These are phyloP conservation scores for Leersia perrieri DNA, from an alignment of 176 grass and related monocot genomes.

Conservation along the genomic window DNA sequence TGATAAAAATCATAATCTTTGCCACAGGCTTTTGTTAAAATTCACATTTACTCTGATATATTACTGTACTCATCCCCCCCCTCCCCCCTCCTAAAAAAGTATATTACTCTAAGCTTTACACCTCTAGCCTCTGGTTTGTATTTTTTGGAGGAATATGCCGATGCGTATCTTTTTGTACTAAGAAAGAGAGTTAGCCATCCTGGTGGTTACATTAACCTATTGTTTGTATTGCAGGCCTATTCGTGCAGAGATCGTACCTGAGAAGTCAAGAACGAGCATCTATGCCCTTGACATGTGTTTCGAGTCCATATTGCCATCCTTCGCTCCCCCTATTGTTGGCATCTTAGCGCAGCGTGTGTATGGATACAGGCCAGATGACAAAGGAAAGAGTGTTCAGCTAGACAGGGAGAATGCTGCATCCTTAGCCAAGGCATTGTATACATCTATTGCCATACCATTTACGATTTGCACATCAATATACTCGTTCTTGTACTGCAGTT, in stretches of 20 bases:
- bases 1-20: neutral
- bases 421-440: constrained; percentile 82
- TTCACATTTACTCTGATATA: too few relatives aligned
- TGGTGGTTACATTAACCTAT: neutral
- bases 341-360: constrained; percentile 67
- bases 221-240: constrained; percentile 66
- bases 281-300: constrained; percentile 82
- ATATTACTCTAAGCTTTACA: too few relatives aligned
- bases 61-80: too few relatives aligned
- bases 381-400: constrained; percentile 16
- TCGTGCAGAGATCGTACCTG: constrained; percentile 88
- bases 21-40: too few relatives aligned
- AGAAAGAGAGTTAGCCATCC: too few relatives aligned
- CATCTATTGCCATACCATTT: constrained; percentile 68
- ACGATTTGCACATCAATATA: constrained; percentile 64
- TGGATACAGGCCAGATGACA: constrained; percentile 57
- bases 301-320: constrained; percentile 77
- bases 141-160: too few relatives aligned
- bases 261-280: constrained; percentile 82
- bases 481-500: constrained; percentile 81
- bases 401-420: constrained; percentile 73
- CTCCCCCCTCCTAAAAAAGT: too few relatives aligned
- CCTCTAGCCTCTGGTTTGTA: too few relatives aligned
- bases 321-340: constrained; percentile 76
- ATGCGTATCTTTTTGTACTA: too few relatives aligned